phyloP scores from a whole-genome alignment of 2,329 filamentous ascomycete species.

The Aspergillus sergii region DNA sequence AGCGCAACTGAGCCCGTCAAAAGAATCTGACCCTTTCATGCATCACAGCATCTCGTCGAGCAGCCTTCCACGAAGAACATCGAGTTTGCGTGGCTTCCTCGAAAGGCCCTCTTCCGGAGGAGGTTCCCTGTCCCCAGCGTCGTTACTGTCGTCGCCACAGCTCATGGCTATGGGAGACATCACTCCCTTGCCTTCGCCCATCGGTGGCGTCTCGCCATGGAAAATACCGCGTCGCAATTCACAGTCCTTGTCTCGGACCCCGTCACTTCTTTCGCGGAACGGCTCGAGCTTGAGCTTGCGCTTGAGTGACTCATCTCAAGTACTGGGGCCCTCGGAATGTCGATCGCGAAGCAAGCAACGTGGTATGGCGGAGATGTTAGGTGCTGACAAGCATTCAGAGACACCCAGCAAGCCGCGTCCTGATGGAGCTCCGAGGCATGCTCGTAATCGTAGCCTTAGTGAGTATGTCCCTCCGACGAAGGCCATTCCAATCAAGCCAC shows the following conservation, averaged over 20 bases:
- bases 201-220: constrained; percentile 49
- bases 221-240: constrained; percentile 59
- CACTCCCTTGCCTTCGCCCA: constrained; percentile 76
- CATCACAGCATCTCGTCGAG: constrained; percentile 46
- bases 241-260: constrained; percentile 47
- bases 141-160: constrained; percentile 71
- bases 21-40: constrained; percentile 37
- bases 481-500: constrained; percentile 64
- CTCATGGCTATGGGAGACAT: constrained; percentile 76
- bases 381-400: constrained; percentile 25
- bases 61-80: constrained; percentile 47
- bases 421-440: constrained; percentile 50
- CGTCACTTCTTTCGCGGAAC: constrained; percentile 43
- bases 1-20: constrained; percentile 30
- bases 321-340: constrained; percentile 32
- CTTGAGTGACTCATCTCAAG: constrained; percentile 39
- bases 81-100: constrained; percentile 47
- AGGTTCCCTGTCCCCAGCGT: constrained; percentile 60
- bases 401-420: constrained; percentile 21
- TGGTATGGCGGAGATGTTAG: constrained; percentile 33
- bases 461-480: constrained; percentile 77
- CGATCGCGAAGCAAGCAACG: constrained; percentile 45
- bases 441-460: constrained; percentile 80
- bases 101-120: constrained; percentile 41
- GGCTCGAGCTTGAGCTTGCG: constrained; percentile 39